Conservation (phyloP, 2,329 filamentous ascomycete genomes). For the Apiospora kogelbergensis region DNA sequence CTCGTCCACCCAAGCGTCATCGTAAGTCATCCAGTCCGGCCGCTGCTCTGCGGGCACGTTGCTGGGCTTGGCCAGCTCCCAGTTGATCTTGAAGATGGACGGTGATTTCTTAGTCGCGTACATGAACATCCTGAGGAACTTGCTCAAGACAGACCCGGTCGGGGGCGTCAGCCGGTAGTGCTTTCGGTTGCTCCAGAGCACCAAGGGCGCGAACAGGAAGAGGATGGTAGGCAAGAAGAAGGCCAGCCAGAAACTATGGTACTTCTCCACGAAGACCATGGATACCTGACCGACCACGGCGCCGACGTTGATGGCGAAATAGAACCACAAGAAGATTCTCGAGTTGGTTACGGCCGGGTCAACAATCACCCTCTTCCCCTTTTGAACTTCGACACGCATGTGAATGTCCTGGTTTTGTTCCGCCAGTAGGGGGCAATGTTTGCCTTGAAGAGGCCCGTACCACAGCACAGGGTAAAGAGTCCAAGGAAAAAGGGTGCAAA, state of each 20-base stretch:
- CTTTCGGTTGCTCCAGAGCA: slow-evolving; percentile 58
- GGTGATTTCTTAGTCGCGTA: slow-evolving; percentile 44
- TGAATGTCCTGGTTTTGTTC: slow-evolving; percentile 65
- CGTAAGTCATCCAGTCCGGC: slow-evolving; percentile 55
- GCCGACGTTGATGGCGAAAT: slow-evolving; percentile 51
- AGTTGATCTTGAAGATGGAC: slow-evolving; percentile 50
- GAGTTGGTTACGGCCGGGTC: slow-evolving; percentile 69
- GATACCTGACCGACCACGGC: slow-evolving; percentile 46
- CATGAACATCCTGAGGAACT: slow-evolving; percentile 55
- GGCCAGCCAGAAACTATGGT: slow-evolving; percentile 61
- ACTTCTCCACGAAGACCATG: slow-evolving; percentile 61
- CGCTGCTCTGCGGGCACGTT: slow-evolving; percentile 40
- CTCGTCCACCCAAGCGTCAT: slow-evolving; percentile 67
- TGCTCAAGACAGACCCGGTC: slow-evolving; percentile 63
- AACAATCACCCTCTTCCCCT: slow-evolving; percentile 68
- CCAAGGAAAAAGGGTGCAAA: slow-evolving; percentile 23
- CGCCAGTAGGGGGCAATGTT: slow-evolving; percentile 74
- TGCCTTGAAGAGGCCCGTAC: slow-evolving; percentile 79
- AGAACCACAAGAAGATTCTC: slow-evolving; percentile 66
- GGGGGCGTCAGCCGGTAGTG: slow-evolving; percentile 58
- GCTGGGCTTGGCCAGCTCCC: slow-evolving; percentile 59
- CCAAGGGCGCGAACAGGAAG: slow-evolving; percentile 58
- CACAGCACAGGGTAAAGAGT: slow-evolving; percentile 33
- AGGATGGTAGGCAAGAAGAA: slow-evolving; percentile 43
- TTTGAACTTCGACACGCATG: slow-evolving; percentile 54